Base-by-base conservation (phyloP, 2,329 filamentous ascomycete genomes). In the Colletotrichum sp. region DNA sequence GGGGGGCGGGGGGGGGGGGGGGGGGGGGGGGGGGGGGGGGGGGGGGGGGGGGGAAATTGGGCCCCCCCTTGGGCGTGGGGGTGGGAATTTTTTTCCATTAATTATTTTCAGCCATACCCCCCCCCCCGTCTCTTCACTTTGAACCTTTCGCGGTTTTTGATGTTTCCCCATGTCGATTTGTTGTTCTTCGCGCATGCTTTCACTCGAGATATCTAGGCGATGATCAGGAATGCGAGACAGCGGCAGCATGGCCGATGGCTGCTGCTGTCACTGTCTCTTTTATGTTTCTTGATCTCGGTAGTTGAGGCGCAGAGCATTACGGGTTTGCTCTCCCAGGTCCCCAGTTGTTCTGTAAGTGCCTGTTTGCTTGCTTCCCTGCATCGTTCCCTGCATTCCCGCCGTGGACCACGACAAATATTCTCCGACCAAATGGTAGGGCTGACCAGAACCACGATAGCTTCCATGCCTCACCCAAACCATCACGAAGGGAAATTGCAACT, bases 401-500 rank as follows among this genome's bases (percentile, higher is more conserved):
- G 52, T 69, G 59, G 44, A 49, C 64, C 63, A 57, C 10, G 30
- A 21, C n/a, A 2, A 30, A 60, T 30, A 55, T 69, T 73, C 64
- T 65, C 59, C 59, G 64, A 66, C 13, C 28, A 34, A n/a, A 18
- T 52, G 15, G 32, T 32, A 74, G 70, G 70, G 70, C 74, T 76
- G 64, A 73, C 70, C 34, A 21, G 49, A 36, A 60, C n/a, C 21
- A 26, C 66, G 39, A 62, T 36, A 78, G 75, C 68, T 77, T 59
- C 59, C 75, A 44, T 78, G 77, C 59, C 24, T 78, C 28, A 67
- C 62, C 2, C 44, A 66, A n/a, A 24, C 36, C 57, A 39, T 78
- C 16, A 36, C 49, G 7, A 32, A 30, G 24, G 75, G 75, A 7
- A 76, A 69, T 63, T 80, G 79, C 66, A 76, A 63, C 30, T 28